Base-by-base conservation (phyloP, 192 early-diverging fungal genomes). In the Thamnidium elegans region DNA sequence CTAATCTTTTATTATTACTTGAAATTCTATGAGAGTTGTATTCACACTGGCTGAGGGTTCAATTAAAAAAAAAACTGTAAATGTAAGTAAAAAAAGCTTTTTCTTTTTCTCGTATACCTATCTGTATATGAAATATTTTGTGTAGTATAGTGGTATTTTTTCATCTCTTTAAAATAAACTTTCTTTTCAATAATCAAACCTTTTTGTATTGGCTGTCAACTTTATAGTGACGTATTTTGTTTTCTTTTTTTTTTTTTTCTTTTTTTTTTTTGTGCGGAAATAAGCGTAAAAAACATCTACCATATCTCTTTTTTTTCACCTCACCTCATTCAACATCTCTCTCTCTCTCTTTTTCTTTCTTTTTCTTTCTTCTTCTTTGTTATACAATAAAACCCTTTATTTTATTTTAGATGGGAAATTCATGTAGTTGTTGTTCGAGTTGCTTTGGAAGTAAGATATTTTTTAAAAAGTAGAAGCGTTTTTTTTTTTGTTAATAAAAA, bases 391-490 rank as follows among this genome's bases (percentile, higher is more conserved):
- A 45, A 15, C 4, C 10, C 4, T 48, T 17, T 48, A 13, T 48
- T 48, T 21, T 14, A 15, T 26, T 39, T 30, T 10, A 26, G 20
- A 64, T 64, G 62, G 62, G 62, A 52, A 64, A 64, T 36, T 11
- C 61, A 31, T 63, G 61, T 23, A 55, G 54, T 44, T 64, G 62
- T 30, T 64, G 62, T 54, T 52, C 50, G 21, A 46, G 52, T 54
- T 64, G 62, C 62, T 64, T 64, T 21, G 62, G 62, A 64, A 64
- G 62, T 64, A 64, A 58, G 56, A 39, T 58, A 39, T 17, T 58
- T 55, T 34, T 7, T 20, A 44, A 44, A 34, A 54, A 54, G 3
- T 0, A 54, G 23, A 53, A 7, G 14, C 20, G 20, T 53, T 10
- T 51, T 51, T 15, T 32, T 48, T 19, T 19, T 48, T 14, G 17